Percentiles rank a stretch among this genome's conserved stretches.
Evolutionary conservation across 441 rosid genomes (phyloP).

Genomic region (Corymbia citriodora): DNA sequence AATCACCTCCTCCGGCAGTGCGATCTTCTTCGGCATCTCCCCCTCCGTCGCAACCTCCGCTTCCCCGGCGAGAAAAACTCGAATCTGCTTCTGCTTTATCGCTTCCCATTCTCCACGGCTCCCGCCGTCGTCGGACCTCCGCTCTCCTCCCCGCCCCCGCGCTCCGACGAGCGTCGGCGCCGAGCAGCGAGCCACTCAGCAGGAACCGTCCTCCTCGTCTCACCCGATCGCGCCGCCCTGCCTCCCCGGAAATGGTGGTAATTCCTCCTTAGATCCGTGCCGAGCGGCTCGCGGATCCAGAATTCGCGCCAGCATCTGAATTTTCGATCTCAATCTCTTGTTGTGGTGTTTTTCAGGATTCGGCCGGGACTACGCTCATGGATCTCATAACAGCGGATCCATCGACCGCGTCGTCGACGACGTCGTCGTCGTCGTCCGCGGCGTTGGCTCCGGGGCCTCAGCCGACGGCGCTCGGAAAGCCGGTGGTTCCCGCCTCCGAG

Average conservation of each 20-base stretch:
- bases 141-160: not conserved
- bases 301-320: not conserved
- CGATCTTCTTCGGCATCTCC: not conserved
- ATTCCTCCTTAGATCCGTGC: not conserved
- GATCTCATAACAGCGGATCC: slow-evolving; percentile 94
- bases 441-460: slow-evolving; percentile 22
- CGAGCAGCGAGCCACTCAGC: not conserved
- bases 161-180: not conserved
- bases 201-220: not conserved
- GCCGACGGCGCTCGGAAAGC: slow-evolving; percentile 20
- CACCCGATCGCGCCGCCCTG: not conserved
- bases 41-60: not conserved
- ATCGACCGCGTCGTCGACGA: slow-evolving; percentile 27
- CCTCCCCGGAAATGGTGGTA: not conserved
- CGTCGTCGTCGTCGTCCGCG: slow-evolving; percentile 36
- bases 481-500: slow-evolving; percentile 34
- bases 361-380: slow-evolving; percentile 91
- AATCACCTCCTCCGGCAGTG: not conserved
- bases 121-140: not conserved
- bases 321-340: not conserved
- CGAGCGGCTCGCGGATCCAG: not conserved
- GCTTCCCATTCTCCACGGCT: not conserved
- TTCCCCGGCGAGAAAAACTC: not conserved
- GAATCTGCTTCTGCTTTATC: not conserved
- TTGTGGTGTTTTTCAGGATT: slow-evolving; percentile 40